These are phyloP conservation scores for Pogostemon cablin DNA, from an alignment of 257 asterid species.

Conservation along the genomic window DNA sequence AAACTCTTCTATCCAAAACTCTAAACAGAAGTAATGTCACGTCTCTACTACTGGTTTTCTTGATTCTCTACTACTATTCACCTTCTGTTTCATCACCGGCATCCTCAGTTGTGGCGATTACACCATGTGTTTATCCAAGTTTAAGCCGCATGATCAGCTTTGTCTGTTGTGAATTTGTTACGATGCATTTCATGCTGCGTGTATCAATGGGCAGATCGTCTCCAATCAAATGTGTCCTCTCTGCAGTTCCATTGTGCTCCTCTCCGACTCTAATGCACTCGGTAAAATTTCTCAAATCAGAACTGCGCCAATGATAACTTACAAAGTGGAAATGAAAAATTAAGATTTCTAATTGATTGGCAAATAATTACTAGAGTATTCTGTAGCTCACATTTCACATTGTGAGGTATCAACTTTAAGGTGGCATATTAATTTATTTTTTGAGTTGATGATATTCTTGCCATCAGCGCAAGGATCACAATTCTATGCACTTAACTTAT, in stretches of 20 bases:
- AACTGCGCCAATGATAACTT: neutral
- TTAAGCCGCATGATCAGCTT: slow-evolving; percentile 68
- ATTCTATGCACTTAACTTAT: too few species aligned
- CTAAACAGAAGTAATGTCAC: slow-evolving; percentile 29
- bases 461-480: too few species aligned
- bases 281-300: slow-evolving; percentile 44
- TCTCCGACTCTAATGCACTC: slow-evolving; percentile 56
- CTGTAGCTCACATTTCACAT: too few species aligned
- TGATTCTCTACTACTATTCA: slow-evolving; percentile 70
- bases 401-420: too few species aligned
- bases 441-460: too few species aligned
- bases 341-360: too few species aligned
- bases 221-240: slow-evolving; percentile 83
- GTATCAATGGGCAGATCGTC: slow-evolving; percentile 85
- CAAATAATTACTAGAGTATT: too few species aligned
- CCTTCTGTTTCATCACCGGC: slow-evolving; percentile 59
- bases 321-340: slow-evolving; percentile 30
- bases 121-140: slow-evolving; percentile 81
- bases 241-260: slow-evolving; percentile 72
- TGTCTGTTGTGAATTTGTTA: slow-evolving; percentile 72
- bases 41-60: slow-evolving; percentile 35
- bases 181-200: slow-evolving; percentile 84
- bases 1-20: neutral
- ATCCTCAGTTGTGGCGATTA: slow-evolving; percentile 74
- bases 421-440: too few species aligned